Percentiles rank a stretch among this genome's conserved stretches.
phyloP scores from a whole-genome alignment of 129 eudicot genomes.

The Centaurea solstitialis region DNA sequence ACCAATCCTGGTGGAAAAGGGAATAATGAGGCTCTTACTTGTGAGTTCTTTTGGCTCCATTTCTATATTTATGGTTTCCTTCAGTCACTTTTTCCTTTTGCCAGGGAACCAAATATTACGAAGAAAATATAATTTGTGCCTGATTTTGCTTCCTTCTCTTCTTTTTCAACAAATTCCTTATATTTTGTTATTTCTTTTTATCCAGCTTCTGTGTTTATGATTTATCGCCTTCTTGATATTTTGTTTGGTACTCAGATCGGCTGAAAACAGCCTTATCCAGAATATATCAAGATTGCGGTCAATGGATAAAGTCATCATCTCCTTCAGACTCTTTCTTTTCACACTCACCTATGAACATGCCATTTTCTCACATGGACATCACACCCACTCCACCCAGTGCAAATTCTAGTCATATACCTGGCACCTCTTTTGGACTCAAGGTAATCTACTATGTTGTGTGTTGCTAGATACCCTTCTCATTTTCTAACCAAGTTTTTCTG shows the following conservation, averaged over 20 bases:
- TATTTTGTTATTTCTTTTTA: not conserved
- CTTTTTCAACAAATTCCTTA: not conserved
- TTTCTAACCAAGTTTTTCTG: slow-evolving; percentile 2
- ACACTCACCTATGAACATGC: slow-evolving; percentile 45
- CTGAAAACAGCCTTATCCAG: slow-evolving; percentile 73
- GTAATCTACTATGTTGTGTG: slow-evolving; percentile 33
- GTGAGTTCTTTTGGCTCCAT: slow-evolving; percentile 41
- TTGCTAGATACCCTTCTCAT: not conserved
- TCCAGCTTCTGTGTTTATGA: not conserved
- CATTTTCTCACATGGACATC: slow-evolving; percentile 71
- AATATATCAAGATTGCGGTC: slow-evolving; percentile 82
- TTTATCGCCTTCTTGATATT: not conserved
- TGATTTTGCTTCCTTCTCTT: not conserved
- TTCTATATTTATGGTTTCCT: not conserved
- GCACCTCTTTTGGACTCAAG: slow-evolving; percentile 72
- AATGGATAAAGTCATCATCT: slow-evolving; percentile 64
- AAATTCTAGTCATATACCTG: slow-evolving; percentile 35
- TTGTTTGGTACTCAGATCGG: slow-evolving; percentile 58
- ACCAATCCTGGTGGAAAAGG: slow-evolving; percentile 53
- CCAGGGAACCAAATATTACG: not conserved
- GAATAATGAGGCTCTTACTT: slow-evolving; percentile 46
- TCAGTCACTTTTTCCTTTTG: not conserved
- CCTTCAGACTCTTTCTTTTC: slow-evolving; percentile 50
- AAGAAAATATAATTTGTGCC: not conserved
- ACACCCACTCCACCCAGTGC: slow-evolving; percentile 68